Evolutionary conservation across 176 grass and related monocot genomes (phyloP), one percentile per base, ranked within the genome.

Genomic region (Themeda triandra): DNA sequence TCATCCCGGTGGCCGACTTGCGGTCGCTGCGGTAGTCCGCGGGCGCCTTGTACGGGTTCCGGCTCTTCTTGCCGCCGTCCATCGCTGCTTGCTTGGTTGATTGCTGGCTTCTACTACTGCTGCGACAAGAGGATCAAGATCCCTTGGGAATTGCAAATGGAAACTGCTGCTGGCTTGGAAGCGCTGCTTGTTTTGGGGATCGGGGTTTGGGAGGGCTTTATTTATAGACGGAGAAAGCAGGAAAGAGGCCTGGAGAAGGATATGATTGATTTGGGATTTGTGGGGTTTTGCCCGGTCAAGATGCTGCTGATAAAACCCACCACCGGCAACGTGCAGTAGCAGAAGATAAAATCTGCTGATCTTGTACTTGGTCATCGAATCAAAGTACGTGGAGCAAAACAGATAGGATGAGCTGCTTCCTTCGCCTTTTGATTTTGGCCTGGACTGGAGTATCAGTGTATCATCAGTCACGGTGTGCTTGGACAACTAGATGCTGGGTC

Each of bases 1-100:
- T 98, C 91, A 95, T 89, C 23, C 95, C 92, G 11, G 91, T 75
- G 46, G 80, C 87, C 14, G 92, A 98, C 76, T 90, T 86, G 87
- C 95, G 91, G 78, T 98, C 95, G 84, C 92, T 93, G 29, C 91
- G 88, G 32, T 48, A 23, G 28, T 89, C 82, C 28, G 77, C 76
- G 6, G 66, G 21, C 12, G 33, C 66, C 53, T 83, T 83, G 73
- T 76, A 18, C 39, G 45, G 65, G 42, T 85, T 87, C 36, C 78
- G 40, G 30, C 88, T 81, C 84, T 89, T 97, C 90, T 86, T 94
- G 40, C 67, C 91, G 73, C 54, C 71, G 76, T 94, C 87, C 92
- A 98, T 98, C 59, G 67, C 67, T 31, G 46, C 46, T 15, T 2
- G 31, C 54, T 17, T 5, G n/a, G 60, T 29, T 19, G 14, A 2